Percentiles rank a stretch among this genome's conserved stretches.
Evolutionary conservation across 1,284 basidiomycete species (phyloP).

Genomic region (Naganishia albida): DNA sequence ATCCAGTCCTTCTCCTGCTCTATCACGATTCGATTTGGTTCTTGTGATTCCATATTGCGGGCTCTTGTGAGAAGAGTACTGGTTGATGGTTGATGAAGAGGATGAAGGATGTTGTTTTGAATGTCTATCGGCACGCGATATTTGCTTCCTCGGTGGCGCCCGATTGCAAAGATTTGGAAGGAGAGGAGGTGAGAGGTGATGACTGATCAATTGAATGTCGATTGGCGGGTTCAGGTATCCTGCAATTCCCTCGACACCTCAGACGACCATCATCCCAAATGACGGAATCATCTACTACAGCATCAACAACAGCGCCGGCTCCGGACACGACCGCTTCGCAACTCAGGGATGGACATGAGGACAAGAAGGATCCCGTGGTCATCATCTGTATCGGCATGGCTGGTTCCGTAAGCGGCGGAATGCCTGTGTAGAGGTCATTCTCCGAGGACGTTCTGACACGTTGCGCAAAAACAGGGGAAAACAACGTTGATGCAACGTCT

Average conservation of each 20-base stretch:
- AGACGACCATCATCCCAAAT: not conserved
- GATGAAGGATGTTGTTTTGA: slow-evolving; percentile 5
- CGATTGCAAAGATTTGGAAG: slow-evolving; percentile 27
- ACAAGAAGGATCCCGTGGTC: slow-evolving; percentile 66
- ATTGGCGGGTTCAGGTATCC: not conserved
- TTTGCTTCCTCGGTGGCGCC: slow-evolving; percentile 5
- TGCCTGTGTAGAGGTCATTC: not conserved
- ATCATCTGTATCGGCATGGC: slow-evolving; percentile 73
- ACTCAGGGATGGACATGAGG: slow-evolving; percentile 22
- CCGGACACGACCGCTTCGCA: not conserved
- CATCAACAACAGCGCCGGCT: slow-evolving; percentile 1
- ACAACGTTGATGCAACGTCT: slow-evolving; percentile 94
- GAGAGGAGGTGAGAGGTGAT: not conserved
- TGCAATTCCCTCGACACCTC: too few species aligned
- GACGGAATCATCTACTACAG: slow-evolving; percentile 12
- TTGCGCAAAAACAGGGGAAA: slow-evolving; percentile 68
- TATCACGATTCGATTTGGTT: slow-evolving; percentile 40
- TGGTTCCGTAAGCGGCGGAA: slow-evolving; percentile 46
- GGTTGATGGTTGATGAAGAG: not conserved
- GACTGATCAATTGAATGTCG: not conserved
- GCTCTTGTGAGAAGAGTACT: not conserved
- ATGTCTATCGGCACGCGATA: slow-evolving; percentile 9
- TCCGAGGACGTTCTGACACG: not conserved
- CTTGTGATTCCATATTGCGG: slow-evolving; percentile 20
- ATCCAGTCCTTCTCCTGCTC: slow-evolving; percentile 50